Evolutionary conservation across 192 early-diverging fungal species (phyloP).

Genomic region (Lobosporangium transversale): DNA sequence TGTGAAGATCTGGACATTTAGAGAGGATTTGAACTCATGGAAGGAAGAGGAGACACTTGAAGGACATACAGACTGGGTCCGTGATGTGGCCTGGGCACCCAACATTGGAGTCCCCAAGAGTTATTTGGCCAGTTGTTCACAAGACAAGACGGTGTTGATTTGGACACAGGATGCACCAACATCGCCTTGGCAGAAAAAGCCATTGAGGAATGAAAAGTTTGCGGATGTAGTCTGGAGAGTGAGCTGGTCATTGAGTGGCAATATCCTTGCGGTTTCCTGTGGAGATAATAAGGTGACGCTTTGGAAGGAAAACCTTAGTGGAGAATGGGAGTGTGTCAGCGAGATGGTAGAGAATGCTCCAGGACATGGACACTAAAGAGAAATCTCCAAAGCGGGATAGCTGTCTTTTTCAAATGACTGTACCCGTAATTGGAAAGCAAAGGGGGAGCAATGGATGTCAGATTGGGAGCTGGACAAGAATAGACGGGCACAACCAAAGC

Average conservation of each 20-base stretch:
- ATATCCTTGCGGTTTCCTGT: conserved; percentile 94
- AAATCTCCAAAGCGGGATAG: no score
- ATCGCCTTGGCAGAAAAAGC: conserved; percentile 79
- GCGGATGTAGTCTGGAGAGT: conserved; percentile 98
- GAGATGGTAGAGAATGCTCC: conserved; percentile 65
- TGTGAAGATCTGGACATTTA: conserved; percentile 92
- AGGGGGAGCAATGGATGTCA: no score
- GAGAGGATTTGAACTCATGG: conserved; percentile 82
- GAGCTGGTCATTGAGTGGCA: conserved; percentile 97
- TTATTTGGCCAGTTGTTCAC: conserved; percentile 94
- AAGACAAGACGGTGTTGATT: conserved; percentile 96
- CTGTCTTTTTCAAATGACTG: no score
- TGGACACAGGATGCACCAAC: conserved; percentile 89
- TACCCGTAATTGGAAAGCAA: no score
- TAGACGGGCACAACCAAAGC: no score
- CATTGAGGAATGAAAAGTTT: conserved; percentile 81
- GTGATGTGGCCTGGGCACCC: conserved; percentile 97
- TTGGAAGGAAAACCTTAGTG: conserved; percentile 95
- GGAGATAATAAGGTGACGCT: conserved; percentile 97
- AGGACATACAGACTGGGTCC: conserved; percentile 97
- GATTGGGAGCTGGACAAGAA: no score
- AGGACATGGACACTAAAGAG: neutral
- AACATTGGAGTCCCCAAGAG: conserved; percentile 90
- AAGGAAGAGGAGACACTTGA: conserved; percentile 84
- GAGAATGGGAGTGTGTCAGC: conserved; percentile 90